These are phyloP conservation scores for Strobilomyces confusus DNA, from an alignment of 768 basidiomycete species.

Conservation along the genomic window DNA sequence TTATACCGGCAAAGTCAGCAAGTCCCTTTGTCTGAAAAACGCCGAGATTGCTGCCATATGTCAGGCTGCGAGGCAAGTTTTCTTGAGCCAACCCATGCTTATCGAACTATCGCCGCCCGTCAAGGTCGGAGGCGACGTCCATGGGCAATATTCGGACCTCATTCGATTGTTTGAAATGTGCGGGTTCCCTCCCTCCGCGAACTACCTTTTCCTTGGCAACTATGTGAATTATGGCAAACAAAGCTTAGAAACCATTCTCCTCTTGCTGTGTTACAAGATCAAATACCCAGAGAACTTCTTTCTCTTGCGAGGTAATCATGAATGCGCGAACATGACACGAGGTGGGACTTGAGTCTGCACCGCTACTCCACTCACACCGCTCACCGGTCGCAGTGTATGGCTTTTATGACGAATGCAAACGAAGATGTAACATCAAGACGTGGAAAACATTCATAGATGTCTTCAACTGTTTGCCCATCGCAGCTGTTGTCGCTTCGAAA, in stretches of 20 bases:
- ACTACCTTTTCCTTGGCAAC: conserved; percentile 98
- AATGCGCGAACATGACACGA: conserved; percentile 98
- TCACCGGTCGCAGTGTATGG: conserved; percentile 73
- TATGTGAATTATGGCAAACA: conserved; percentile 99
- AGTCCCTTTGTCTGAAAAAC: conserved; percentile 93
- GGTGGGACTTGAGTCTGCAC: conserved; percentile 47
- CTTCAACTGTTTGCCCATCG: conserved; percentile 98
- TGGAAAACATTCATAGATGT: conserved; percentile 99
- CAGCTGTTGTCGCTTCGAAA: conserved; percentile 97
- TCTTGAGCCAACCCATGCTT: conserved; percentile 93
- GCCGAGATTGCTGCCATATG: conserved; percentile 93
- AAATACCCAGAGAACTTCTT: conserved; percentile 99
- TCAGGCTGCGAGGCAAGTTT: conserved; percentile 92
- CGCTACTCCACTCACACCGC: conserved; percentile 13
- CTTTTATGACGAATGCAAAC: conserved; percentile 99
- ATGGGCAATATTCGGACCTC: conserved; percentile 98
- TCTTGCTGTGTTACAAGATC: conserved; percentile 98
- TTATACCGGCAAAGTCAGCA: conserved; percentile 97
- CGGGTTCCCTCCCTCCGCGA: conserved; percentile 94
- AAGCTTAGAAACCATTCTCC: conserved; percentile 94
- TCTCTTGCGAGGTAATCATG: conserved; percentile 94
- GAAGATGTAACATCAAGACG: conserved; percentile 98
- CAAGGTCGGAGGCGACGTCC: conserved; percentile 99
- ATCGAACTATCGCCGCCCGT: conserved; percentile 97
- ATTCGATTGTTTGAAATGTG: conserved; percentile 99